phyloP scores from a whole-genome alignment of 495 filamentous ascomycete species.

The Trichocladium uniseriatum region DNA sequence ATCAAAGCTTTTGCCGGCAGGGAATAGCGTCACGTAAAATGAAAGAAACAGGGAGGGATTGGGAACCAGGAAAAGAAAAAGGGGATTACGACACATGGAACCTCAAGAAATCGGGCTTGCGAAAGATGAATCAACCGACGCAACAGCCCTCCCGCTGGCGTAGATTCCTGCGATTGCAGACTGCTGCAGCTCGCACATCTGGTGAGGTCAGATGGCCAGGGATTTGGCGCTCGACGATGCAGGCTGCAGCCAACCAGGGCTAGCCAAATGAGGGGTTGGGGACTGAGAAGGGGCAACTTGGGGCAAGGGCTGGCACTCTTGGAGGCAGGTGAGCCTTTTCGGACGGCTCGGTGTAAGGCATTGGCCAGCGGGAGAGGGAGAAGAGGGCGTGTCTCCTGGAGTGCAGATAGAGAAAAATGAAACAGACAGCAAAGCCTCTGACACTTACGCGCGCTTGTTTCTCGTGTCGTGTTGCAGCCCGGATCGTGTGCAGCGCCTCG shows the following conservation, averaged over 20 bases:
- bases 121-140: no score
- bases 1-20: background rate
- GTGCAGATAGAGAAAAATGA: background rate
- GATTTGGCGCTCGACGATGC: slow-evolving; percentile 23
- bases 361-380: background rate
- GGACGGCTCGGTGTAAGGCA: slow-evolving; percentile 22
- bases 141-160: background rate
- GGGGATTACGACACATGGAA: background rate
- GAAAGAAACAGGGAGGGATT: background rate
- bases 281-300: slow-evolving; percentile 11
- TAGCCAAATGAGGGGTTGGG: slow-evolving; percentile 24
- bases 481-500: background rate
- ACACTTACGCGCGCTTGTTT: slow-evolving; percentile 15
- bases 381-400: no score
- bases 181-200: slow-evolving; percentile 22
- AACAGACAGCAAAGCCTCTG: slow-evolving; percentile 1
- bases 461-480: background rate
- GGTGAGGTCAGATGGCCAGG: slow-evolving; percentile 32
- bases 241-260: slow-evolving; percentile 27
- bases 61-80: no score
- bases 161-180: slow-evolving; percentile 12
- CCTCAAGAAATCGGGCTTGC: background rate
- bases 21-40: background rate
- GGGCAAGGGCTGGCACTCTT: no score
- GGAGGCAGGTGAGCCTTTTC: slow-evolving; percentile 23